Base-by-base conservation (phyloP, 352 stramenopile species). In the Phytophthora idaei region DNA sequence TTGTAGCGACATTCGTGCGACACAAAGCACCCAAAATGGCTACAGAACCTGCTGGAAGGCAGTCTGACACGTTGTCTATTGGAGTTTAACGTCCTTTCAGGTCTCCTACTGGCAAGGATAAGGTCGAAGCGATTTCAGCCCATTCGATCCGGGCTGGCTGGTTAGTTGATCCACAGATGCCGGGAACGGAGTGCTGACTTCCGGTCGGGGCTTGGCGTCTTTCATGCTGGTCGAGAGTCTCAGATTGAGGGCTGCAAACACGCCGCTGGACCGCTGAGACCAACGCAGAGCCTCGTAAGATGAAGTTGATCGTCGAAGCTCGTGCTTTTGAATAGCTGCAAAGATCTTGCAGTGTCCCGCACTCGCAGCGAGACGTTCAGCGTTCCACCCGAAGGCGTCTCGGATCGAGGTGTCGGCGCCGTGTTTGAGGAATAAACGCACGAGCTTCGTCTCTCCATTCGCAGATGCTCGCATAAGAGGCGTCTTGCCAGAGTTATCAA, bases 401-500 rank as follows among this genome's bases (percentile, higher is more conserved):
- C 53, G 31, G 39, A 58, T 29, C 1, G 48, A 41, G 3, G 57
- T 41, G 32, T 64, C 32, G 34, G 50, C 50, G 29, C 44, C 67
- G 55, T 66, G 44, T 34, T 70, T 50, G 49, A 73, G 66, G 2
- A 74, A 28, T n/a, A 70, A 28, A 4, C 41, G 39, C 32, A 66
- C 42, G 0, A 73, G 29, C 27, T 73, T 64, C 11, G 37, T 28
- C 32, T 69, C 54, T 31, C 60, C 65, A n/a, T 73, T 73, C 8
- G 52, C 17, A 0, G 52, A 51, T 34, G 65, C 52, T 47, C 58
- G 45, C n/a, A 68, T 49, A 3, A 72, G 45, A 8, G 64, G 58
- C 36, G 64, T 68, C 51, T 67, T 68, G 36, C 64, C 64, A 8
- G 52, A 72, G n/a, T 17, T 37, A 27, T 72, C 64, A 12, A 50